Percentiles rank a stretch among this genome's conserved stretches.
Evolutionary conservation across 441 rosid species (phyloP).

Genomic region (Francoa sonchifolia): DNA sequence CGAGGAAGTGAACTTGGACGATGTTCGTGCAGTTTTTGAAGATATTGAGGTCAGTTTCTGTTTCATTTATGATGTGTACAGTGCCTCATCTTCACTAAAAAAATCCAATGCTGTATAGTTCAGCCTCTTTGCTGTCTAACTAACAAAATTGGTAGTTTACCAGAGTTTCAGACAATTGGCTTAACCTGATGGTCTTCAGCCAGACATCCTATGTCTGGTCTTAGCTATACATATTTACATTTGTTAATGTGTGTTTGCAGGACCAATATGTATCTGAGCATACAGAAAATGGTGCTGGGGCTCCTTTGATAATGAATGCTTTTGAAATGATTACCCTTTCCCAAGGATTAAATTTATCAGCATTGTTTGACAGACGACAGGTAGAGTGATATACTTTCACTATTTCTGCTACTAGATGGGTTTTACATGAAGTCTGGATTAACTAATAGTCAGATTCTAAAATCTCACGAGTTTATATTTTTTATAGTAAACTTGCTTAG

Average conservation of each 20-base stretch:
- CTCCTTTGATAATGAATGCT: conserved; percentile 83
- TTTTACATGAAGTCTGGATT: neutral
- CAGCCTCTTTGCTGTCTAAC: neutral
- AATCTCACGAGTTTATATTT: neutral
- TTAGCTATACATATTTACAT: neutral
- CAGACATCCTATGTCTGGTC: conserved; percentile 1
- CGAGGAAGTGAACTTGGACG: conserved; percentile 66
- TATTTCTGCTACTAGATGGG: neutral
- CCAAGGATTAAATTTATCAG: conserved; percentile 83
- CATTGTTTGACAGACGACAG: conserved; percentile 81
- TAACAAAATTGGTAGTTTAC: no score
- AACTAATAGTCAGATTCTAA: neutral
- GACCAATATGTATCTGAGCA: conserved; percentile 55
- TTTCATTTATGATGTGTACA: conserved; percentile 7
- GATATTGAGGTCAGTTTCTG: conserved; percentile 62
- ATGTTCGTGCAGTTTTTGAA: conserved; percentile 63
- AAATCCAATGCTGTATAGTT: neutral
- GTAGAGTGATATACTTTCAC: conserved; percentile 19
- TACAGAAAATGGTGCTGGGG: conserved; percentile 32
- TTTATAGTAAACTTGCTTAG: no score
- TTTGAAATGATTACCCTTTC: conserved; percentile 94
- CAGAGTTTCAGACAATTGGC: neutral
- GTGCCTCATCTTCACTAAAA: neutral
- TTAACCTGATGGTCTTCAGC: conserved; percentile 3
- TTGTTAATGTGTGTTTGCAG: conserved; percentile 30